phyloP scores from a whole-genome alignment of 2,329 filamentous ascomycete species.

The Sporothrix humicola region DNA sequence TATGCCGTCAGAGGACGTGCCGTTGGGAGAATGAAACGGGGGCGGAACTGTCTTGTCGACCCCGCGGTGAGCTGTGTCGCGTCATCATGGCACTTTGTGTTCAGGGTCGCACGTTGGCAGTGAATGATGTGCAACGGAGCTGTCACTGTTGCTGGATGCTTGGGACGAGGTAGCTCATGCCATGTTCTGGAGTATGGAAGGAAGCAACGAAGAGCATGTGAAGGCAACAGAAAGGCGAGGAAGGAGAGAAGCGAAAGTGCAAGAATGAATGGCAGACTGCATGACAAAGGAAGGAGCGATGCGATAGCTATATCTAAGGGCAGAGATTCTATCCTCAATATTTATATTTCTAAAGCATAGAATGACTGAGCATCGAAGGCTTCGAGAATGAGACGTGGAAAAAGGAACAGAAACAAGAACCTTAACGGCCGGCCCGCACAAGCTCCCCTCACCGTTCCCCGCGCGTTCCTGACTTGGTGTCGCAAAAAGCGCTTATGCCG shows the following conservation, averaged over 20 bases:
- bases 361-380: not conserved
- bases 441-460: not conserved
- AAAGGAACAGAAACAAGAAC: not conserved
- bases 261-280: not conserved
- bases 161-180: not conserved
- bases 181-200: not conserved
- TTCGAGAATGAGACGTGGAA: slow-evolving; percentile 15
- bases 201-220: not conserved
- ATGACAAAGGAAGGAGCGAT: not conserved
- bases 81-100: not conserved
- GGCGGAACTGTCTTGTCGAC: not conserved
- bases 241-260: not conserved
- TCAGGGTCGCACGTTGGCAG: not conserved
- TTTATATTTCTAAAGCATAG: not conserved
- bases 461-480: slow-evolving; percentile 23
- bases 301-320: not conserved
- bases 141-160: not conserved
- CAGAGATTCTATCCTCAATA: not conserved
- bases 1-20: not conserved
- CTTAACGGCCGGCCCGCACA: not conserved
- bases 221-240: not conserved
- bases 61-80: not conserved
- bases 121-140: not conserved
- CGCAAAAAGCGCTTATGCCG: slow-evolving; percentile 20
- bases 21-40: not conserved